Percentiles rank a stretch among this genome's conserved stretches.
Evolutionary conservation across 2,329 filamentous ascomycete species (phyloP).

Genomic region (Claviceps pusilla): DNA sequence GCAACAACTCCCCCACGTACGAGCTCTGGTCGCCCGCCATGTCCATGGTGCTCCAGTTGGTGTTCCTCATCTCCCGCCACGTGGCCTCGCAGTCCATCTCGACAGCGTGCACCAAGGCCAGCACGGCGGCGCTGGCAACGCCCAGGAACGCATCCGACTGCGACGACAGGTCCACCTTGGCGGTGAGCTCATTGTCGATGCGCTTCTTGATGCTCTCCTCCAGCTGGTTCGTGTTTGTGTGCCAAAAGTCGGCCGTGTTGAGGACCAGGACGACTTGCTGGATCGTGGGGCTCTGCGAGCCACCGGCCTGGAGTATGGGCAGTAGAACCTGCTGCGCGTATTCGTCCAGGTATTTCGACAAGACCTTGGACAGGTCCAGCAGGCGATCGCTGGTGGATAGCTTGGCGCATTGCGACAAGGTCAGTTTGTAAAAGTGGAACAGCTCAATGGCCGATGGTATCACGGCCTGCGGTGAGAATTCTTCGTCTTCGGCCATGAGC

Average conservation of each 20-base stretch:
- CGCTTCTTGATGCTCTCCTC: constrained; percentile 89
- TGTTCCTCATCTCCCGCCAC: constrained; percentile 96
- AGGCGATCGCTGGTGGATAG: constrained; percentile 81
- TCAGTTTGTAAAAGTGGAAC: constrained; percentile 92
- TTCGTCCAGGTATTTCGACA: constrained; percentile 87
- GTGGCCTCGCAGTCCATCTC: constrained; percentile 69
- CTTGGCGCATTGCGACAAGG: constrained; percentile 87
- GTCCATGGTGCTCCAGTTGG: constrained; percentile 87
- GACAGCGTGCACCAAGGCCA: constrained; percentile 69
- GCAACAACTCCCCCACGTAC: constrained; percentile 72
- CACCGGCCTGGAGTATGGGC: constrained; percentile 47
- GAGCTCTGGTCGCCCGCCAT: constrained; percentile 85
- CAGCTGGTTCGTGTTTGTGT: constrained; percentile 78
- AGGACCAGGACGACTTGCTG: constrained; percentile 75
- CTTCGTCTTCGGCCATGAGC: constrained; percentile 68
- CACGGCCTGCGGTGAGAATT: constrained; percentile 80
- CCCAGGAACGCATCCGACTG: constrained; percentile 93
- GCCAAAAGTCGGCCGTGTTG: constrained; percentile 96
- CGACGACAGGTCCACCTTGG: constrained; percentile 73
- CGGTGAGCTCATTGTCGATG: constrained; percentile 63
- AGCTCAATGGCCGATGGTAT: constrained; percentile 90
- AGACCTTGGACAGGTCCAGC: constrained; percentile 67
- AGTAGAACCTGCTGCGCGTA: constrained; percentile 89
- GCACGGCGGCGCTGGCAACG: constrained; percentile 75
- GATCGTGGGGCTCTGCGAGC: constrained; percentile 36